Percentiles rank a stretch among this genome's conserved stretches.
Evolutionary conservation across 2,329 filamentous ascomycete species (phyloP).

Genomic region (Penicillium rolfsii): DNA sequence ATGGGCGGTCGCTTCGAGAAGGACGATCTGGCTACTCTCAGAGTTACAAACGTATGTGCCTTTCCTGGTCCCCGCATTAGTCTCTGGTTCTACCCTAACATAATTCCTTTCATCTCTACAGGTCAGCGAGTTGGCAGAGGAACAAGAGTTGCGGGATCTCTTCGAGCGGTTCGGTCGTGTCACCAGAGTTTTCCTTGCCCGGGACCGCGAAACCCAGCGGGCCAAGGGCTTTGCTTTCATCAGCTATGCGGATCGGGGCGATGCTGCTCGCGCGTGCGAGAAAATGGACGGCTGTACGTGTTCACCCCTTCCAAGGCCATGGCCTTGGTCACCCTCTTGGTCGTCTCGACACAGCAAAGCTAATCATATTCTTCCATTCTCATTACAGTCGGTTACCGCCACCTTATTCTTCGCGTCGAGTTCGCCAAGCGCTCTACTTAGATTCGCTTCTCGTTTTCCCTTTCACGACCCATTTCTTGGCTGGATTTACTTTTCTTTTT

Average conservation of each 20-base stretch:
- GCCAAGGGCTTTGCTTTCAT: constrained; percentile 99
- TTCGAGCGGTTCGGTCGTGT: constrained; percentile 97
- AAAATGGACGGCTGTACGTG: constrained; percentile 92
- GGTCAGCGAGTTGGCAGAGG: constrained; percentile 97
- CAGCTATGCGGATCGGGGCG: constrained; percentile 86
- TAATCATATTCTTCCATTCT: constrained; percentile 26
- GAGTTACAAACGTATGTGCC: constrained; percentile 89
- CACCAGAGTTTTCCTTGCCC: constrained; percentile 95
- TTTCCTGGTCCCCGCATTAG: not conserved
- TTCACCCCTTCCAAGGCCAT: constrained; percentile 3
- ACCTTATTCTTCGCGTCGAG: constrained; percentile 57
- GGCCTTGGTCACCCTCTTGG: not conserved
- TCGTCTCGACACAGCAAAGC: constrained; percentile 12
- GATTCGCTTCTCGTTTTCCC: constrained; percentile 31
- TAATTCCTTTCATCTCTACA: constrained; percentile 42
- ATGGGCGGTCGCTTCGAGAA: constrained; percentile 95
- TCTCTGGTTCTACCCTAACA: constrained; percentile 16
- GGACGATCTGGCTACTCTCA: constrained; percentile 92
- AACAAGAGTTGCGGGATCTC: constrained; percentile 92
- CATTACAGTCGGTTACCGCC: constrained; percentile 53
- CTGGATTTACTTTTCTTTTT: constrained; percentile 32
- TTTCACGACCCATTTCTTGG: constrained; percentile 35
- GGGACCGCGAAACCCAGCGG: constrained; percentile 92
- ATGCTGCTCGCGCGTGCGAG: constrained; percentile 89
- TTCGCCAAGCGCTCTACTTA: constrained; percentile 55